Percentiles rank a stretch among this genome's conserved stretches.
Conservation (phyloP, 108 stramenopile species). For the Cylindrotheca fusiformis region DNA sequence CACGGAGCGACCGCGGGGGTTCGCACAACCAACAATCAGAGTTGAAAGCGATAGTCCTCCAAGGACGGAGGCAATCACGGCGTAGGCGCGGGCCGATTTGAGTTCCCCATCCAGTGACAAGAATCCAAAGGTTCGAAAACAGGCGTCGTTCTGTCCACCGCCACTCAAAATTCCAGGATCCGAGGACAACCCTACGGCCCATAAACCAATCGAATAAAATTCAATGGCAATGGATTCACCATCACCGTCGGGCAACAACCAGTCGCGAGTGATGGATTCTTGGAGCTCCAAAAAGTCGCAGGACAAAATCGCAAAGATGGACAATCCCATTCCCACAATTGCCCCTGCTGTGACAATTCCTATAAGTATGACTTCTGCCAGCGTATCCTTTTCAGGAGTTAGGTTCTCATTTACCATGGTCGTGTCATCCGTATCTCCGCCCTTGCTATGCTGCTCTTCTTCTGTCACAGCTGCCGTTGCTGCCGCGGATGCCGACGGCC, state of each 20-base stretch:
- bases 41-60: not conserved
- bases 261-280: not conserved
- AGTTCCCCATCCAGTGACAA: not conserved
- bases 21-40: not conserved
- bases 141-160: not conserved
- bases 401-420: not conserved
- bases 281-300: not conserved
- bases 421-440: not conserved
- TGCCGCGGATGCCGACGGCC: not conserved
- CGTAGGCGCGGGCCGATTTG: not conserved
- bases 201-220: not conserved
- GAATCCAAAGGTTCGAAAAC: not conserved
- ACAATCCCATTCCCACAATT: not conserved
- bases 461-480: no score
- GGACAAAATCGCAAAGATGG: not conserved
- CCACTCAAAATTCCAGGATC: not conserved
- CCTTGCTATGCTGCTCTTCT: no score
- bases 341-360: not conserved
- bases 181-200: not conserved
- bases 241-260: not conserved
- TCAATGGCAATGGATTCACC: not conserved
- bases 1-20: not conserved
- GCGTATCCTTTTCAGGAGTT: not conserved
- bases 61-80: not conserved
- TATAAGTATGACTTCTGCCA: not conserved